These are phyloP conservation scores for Allantophomopsis cytisporea DNA, from an alignment of 2,329 filamentous ascomycete genomes.

Conservation along the genomic window DNA sequence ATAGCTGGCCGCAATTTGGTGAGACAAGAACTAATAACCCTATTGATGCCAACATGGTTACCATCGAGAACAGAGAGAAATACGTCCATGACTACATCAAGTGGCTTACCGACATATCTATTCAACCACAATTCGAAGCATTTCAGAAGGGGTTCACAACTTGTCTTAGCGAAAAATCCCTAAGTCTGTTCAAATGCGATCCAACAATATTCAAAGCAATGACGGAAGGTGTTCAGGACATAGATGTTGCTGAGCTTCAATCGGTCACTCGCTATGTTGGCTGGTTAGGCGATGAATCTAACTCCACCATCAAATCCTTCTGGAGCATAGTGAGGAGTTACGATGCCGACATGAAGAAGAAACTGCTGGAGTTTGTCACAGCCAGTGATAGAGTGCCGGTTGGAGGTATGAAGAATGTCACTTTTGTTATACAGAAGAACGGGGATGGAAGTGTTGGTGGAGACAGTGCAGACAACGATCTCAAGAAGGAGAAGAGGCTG, in stretches of 20 bases:
- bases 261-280: constrained; percentile 67
- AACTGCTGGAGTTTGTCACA: constrained; percentile 86
- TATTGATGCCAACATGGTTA: constrained; percentile 54
- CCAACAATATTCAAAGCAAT: constrained; percentile 60
- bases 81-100: constrained; percentile 78
- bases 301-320: constrained; percentile 63
- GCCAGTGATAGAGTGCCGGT: constrained; percentile 84
- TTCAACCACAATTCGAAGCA: constrained; percentile 64
- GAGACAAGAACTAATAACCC: constrained; percentile 21
- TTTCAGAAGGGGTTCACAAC: constrained; percentile 71
- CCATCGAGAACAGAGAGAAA: constrained; percentile 60
- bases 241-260: constrained; percentile 64
- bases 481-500: constrained; percentile 27
- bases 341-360: constrained; percentile 55
- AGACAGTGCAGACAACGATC: too few species aligned
- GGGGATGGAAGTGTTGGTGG: constrained; percentile 43
- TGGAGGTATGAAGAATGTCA: constrained; percentile 67
- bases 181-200: constrained; percentile 49
- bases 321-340: constrained; percentile 68
- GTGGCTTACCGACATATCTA: constrained; percentile 68
- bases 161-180: constrained; percentile 56
- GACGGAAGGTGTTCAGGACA: constrained; percentile 71
- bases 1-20: constrained; percentile 38
- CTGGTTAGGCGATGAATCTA: constrained; percentile 44
- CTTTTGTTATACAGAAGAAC: constrained; percentile 74